Conservation (phyloP, 768 basidiomycete species). For the Psilocybe sp. region DNA sequence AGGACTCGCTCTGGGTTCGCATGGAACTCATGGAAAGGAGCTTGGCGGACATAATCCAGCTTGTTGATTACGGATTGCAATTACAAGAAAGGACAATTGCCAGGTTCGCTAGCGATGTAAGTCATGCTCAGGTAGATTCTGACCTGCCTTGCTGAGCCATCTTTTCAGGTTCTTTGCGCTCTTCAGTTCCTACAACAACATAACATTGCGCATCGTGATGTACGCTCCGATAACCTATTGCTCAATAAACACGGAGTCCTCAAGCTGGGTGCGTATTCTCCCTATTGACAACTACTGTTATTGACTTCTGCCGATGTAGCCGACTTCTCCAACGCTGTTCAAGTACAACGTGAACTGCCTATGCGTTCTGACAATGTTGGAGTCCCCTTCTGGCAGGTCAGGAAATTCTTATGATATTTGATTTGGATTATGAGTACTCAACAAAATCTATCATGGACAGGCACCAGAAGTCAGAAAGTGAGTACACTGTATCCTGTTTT, state of each 20-base stretch:
- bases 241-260: conserved; percentile 67
- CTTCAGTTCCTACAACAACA: conserved; percentile 63
- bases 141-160: conserved; percentile 5
- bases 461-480: conserved; percentile 78
- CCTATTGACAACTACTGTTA: not conserved
- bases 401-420: not conserved
- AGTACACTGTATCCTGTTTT: conserved; percentile 19
- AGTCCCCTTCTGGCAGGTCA: conserved; percentile 77
- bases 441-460: conserved; percentile 22
- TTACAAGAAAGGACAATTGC: conserved; percentile 70
- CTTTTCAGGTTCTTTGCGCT: conserved; percentile 56
- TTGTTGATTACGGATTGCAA: conserved; percentile 59
- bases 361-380: conserved; percentile 59
- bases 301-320: conserved; percentile 35
- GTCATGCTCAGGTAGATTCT: conserved; percentile 23
- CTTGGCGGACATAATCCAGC: conserved; percentile 73
- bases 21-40: conserved; percentile 93
- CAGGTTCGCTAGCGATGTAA: conserved; percentile 73
- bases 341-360: conserved; percentile 49
- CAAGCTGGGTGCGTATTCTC: conserved; percentile 60
- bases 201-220: conserved; percentile 77
- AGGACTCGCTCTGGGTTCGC: conserved; percentile 75
- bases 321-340: conserved; percentile 79
- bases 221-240: conserved; percentile 81
- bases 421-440: not conserved